Evolutionary conservation across 768 basidiomycete species (phyloP).

Genomic region (Boletus patriciae): DNA sequence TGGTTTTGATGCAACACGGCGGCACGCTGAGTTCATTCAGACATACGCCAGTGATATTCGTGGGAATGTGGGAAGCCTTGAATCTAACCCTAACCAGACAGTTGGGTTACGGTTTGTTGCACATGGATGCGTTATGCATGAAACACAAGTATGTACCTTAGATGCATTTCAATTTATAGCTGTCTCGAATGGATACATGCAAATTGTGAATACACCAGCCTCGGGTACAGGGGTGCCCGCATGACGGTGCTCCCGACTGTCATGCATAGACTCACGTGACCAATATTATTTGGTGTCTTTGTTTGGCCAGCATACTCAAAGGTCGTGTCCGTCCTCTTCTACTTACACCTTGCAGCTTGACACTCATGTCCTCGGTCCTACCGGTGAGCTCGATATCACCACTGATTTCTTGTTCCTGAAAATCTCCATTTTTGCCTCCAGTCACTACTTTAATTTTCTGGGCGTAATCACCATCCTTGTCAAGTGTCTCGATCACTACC

Average conservation of each 20-base stretch:
- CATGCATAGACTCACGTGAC: too few species aligned
- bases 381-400: conserved; percentile 3
- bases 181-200: too few species aligned
- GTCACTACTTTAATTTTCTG: not conserved
- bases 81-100: too few species aligned
- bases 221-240: too few species aligned
- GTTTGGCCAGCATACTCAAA: not conserved
- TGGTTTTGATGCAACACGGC: not conserved
- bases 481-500: conserved; percentile 18
- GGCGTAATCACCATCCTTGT: not conserved
- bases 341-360: not conserved
- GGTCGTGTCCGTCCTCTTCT: not conserved
- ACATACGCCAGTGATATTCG: too few species aligned
- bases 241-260: too few species aligned
- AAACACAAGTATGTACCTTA: too few species aligned
- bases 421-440: not conserved
- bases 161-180: too few species aligned
- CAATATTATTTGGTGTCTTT: conserved; percentile 7
- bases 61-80: too few species aligned
- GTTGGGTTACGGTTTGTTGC: too few species aligned
- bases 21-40: not conserved
- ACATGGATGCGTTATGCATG: too few species aligned
- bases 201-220: too few species aligned
- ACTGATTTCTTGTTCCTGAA: not conserved
- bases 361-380: not conserved